Base-by-base conservation (phyloP, 2,329 filamentous ascomycete species). In the Nemania sp. region DNA sequence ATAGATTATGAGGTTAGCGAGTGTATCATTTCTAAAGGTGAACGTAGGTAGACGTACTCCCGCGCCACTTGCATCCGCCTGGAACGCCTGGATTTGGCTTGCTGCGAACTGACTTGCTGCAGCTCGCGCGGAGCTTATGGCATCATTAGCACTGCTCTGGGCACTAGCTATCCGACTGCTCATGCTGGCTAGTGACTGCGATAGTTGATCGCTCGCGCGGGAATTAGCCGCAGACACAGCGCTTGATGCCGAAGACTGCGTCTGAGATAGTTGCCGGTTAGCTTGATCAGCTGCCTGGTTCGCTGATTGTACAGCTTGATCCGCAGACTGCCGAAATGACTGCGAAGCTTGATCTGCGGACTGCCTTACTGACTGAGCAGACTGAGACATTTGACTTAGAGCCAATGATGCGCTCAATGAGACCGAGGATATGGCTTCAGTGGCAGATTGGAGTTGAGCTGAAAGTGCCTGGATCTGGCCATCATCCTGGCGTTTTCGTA, bases 51-150 rank as follows among this genome's bases (percentile, higher is more conserved):
- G 29, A 73, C 73, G 38, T 59, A 77, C 73, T 32, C 54, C 69
- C 2, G 70, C 54, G 10, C 70, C 70, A 52, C 68, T 74, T 41
- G 71, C 71, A 5, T 69, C 65, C 5, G 70, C 70, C 51, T 62
- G 68, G 18, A 70, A 73, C 38, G 62, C 73, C 62, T 76, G 71
- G 8, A 77, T 74, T 62, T 74, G 71, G 63, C 75, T 77, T 22
- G 73, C 75, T 32, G 78, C 77, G 22, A 77, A 78, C 64, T 82
- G 73, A 7, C 87, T 87, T 3, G 85, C 87, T 62, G 87, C 85
- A 10, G 77, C 79, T 75, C 87, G 84, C 18, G 87, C 88, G 45
- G 85, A 73, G 63, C 78, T 78, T 47, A 89, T 80, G 1, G 85
- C 85, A 59, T 71, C 72, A 56, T 68, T 76, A 2, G 76, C 76